phyloP scores from a whole-genome alignment of 345 rosid species.

The Rhodomyrtus tomentosa region DNA sequence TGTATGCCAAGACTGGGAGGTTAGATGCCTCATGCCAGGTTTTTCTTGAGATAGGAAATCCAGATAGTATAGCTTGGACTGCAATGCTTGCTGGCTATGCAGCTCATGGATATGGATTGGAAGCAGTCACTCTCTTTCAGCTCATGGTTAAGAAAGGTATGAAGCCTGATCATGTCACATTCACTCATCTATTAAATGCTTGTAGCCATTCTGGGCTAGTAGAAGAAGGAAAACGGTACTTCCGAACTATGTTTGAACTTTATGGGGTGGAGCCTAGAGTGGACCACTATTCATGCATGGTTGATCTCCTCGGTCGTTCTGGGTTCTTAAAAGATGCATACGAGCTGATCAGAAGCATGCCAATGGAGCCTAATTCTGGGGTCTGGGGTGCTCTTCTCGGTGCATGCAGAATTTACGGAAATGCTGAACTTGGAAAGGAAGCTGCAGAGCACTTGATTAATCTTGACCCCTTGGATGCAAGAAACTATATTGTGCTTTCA shows the following conservation, averaged over 20 bases:
- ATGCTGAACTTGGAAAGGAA: slow-evolving; percentile 35
- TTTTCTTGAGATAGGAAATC: slow-evolving; percentile 34
- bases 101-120: slow-evolving; percentile 51
- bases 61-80: slow-evolving; percentile 65
- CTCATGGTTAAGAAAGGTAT: slow-evolving; percentile 32
- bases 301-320: slow-evolving; percentile 66
- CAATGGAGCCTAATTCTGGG: slow-evolving; percentile 55
- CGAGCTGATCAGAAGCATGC: slow-evolving; percentile 40
- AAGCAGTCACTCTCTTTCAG: slow-evolving; percentile 43
- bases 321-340: slow-evolving; percentile 48
- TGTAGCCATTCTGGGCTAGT: slow-evolving; percentile 68
- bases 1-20: slow-evolving; percentile 53
- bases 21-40: slow-evolving; percentile 25
- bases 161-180: slow-evolving; percentile 65
- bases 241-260: slow-evolving; percentile 27
- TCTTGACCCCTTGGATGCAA: slow-evolving; percentile 45
- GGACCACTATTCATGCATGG: slow-evolving; percentile 71
- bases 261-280: slow-evolving; percentile 35
- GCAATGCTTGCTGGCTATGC: slow-evolving; percentile 71
- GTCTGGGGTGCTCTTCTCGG: slow-evolving; percentile 80
- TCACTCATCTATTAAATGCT: slow-evolving; percentile 64
- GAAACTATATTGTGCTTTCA: slow-evolving; percentile 57
- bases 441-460: slow-evolving; percentile 43
- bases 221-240: slow-evolving; percentile 46
- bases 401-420: slow-evolving; percentile 49